These are phyloP conservation scores for Vitis cinerea DNA, from an alignment of 164 flowering plant genomes.

Conservation along the genomic window DNA sequence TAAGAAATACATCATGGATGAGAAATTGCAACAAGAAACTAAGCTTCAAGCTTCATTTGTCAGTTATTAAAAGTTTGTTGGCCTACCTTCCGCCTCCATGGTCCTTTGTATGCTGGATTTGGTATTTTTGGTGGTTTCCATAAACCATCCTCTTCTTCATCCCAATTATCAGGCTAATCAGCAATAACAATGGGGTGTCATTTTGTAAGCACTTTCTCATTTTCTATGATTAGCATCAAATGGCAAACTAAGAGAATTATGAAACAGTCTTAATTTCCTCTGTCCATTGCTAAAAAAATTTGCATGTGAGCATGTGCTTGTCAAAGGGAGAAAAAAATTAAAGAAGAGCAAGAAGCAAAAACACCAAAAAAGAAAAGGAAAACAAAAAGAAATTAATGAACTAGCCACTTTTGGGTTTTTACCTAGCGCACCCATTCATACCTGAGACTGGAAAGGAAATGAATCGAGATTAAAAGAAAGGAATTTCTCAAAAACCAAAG, in stretches of 20 bases:
- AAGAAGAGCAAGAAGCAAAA: background rate
- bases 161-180: constrained; percentile 54
- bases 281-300: no score
- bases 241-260: no score
- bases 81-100: constrained; percentile 54
- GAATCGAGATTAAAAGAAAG: no score
- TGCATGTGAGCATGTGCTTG: no score
- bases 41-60: background rate
- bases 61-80: background rate
- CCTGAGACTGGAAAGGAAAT: no score
- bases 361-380: background rate
- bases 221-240: no score
- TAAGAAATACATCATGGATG: no score
- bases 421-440: no score
- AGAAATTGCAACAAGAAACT: background rate
- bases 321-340: background rate
- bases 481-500: no score
- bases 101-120: constrained; percentile 59
- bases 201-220: no score
- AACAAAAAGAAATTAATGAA: background rate
- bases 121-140: constrained; percentile 52
- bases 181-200: no score
- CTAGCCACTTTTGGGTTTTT: background rate
- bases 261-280: no score
- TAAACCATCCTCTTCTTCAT: constrained; percentile 65